Evolutionary conservation across 371 early-diverging fungal genomes (phyloP), one percentile per base, ranked within the genome.

Genomic region (Syncephalastrum racemosum): DNA sequence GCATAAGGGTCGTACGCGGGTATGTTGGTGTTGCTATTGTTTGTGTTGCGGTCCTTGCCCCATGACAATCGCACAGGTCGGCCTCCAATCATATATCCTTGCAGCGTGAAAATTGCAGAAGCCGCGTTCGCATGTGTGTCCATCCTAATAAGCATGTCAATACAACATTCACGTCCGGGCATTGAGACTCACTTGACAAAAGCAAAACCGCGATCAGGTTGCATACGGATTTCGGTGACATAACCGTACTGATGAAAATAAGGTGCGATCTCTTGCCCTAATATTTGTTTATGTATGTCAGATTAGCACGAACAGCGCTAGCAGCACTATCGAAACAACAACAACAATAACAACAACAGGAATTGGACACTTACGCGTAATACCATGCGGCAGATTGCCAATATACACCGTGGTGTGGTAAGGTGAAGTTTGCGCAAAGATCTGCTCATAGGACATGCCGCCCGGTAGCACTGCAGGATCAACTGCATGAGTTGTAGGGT

Each of bases 81-180:
- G n/a, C 90, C 91, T 44, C 87, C 85, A 53, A 95, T 76, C 19
- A 56, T 59, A 39, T 79, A 65, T 6, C 92, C 92, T 66, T 91
- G 84, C 31, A 94, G 75, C 46, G 86, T 77, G 55, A 83, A 82
- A 58, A 95, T 95, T 20, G 95, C 91, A 50, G 82, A 80, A 8
- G 95, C 85, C 12, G 96, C 96, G 71, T 87, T 87, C 50, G 93
- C 93, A 64, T 95, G 96, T 7, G 93, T 81, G 63, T 93, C 93
- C 61, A 95, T 70, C 66, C 87, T 90, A 51, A 19, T 14, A 1
- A 41, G 39, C 19, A 1, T 15, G 18, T 41, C 5, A 53, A 7
- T 42, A 40, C 19, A 5, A 5, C 49, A 23, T 46, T 10, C 19
- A 19, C n/a, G 25, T 57, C 14, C 25, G 12, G 8, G 42, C 20